A percentile compares a stretch with the other conserved stretches of the same genome.
phyloP scores from a whole-genome alignment of 1,284 basidiomycete species.

The Amylostereum chailletii region DNA sequence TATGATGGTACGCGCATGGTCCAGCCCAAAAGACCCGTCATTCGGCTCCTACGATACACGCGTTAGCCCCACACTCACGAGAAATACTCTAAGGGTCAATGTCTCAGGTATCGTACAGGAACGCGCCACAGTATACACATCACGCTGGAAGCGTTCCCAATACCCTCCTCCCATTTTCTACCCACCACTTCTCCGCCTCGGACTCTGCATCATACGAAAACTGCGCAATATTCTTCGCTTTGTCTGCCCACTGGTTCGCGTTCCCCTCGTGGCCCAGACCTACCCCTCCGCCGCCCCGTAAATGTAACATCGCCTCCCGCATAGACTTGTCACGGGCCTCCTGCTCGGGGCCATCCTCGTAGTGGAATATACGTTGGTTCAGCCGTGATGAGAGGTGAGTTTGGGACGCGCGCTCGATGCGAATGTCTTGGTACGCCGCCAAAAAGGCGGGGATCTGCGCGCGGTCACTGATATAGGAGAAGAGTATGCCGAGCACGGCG shows the following conservation, averaged over 20 bases:
- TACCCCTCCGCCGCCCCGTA: not conserved
- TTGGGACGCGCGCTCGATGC: conserved; percentile 31
- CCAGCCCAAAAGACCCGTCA: too few relatives aligned
- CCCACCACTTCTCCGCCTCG: conserved; percentile 17
- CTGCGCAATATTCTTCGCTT: conserved; percentile 14
- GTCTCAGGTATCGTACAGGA: too few relatives aligned
- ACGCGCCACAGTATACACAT: not conserved
- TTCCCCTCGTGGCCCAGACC: conserved; percentile 3
- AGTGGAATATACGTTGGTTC: conserved; percentile 30
- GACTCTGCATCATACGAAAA: conserved; percentile 17
- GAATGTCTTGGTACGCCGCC: conserved; percentile 38
- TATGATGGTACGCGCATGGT: too few relatives aligned
- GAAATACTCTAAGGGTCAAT: too few relatives aligned
- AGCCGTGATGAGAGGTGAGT: conserved; percentile 30
- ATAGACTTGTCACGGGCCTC: conserved; percentile 29
- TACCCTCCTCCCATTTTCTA: conserved; percentile 10
- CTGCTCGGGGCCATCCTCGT: conserved; percentile 30
- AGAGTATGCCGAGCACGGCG: conserved; percentile 38
- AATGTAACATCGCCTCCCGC: conserved; percentile 19
- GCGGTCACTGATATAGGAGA: conserved; percentile 31
- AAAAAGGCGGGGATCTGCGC: conserved; percentile 35
- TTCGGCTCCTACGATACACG: too few relatives aligned
- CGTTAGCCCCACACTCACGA: too few relatives aligned
- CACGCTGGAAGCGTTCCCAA: not conserved
- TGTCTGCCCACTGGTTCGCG: conserved; percentile 19